These are phyloP conservation scores for Spizellomyces punctatus DNA, from an alignment of 192 early-diverging fungal genomes.

Conservation along the genomic window DNA sequence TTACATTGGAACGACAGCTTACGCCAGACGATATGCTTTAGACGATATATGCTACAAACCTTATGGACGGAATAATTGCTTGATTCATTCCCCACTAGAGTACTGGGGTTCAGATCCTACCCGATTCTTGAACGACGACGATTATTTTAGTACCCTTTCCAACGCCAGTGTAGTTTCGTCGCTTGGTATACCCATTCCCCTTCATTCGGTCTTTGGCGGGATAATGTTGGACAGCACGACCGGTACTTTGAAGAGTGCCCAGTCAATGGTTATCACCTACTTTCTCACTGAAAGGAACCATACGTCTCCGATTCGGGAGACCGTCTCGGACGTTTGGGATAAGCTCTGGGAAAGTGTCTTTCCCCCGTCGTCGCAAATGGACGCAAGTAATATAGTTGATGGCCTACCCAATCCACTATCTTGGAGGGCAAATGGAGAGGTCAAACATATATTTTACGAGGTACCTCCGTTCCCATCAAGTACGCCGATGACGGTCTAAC, in stretches of 20 bases:
- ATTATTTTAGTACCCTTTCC: slow-evolving; percentile 39
- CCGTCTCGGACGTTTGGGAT: slow-evolving; percentile 46
- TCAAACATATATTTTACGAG: slow-evolving; percentile 47
- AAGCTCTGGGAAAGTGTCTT: slow-evolving; percentile 40
- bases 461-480: background rate
- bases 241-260: slow-evolving; percentile 34
- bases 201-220: slow-evolving; percentile 39
- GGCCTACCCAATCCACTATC: background rate
- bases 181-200: slow-evolving; percentile 42
- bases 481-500: background rate
- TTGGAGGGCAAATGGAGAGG: slow-evolving; percentile 35
- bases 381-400: background rate
- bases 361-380: background rate
- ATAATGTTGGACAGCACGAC: slow-evolving; percentile 12
- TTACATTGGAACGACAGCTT: slow-evolving; percentile 8
- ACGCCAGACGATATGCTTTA: background rate
- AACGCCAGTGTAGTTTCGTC: slow-evolving; percentile 31
- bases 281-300: slow-evolving; percentile 45
- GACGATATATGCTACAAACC: slow-evolving; percentile 36
- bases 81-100: slow-evolving; percentile 63
- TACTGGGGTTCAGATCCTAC: slow-evolving; percentile 41
- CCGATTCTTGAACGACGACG: slow-evolving; percentile 25
- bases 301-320: background rate
- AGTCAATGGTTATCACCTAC: slow-evolving; percentile 58
- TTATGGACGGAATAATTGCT: slow-evolving; percentile 35